Conservation (phyloP, 352 stramenopile genomes). For the Globisporangium polare region DNA sequence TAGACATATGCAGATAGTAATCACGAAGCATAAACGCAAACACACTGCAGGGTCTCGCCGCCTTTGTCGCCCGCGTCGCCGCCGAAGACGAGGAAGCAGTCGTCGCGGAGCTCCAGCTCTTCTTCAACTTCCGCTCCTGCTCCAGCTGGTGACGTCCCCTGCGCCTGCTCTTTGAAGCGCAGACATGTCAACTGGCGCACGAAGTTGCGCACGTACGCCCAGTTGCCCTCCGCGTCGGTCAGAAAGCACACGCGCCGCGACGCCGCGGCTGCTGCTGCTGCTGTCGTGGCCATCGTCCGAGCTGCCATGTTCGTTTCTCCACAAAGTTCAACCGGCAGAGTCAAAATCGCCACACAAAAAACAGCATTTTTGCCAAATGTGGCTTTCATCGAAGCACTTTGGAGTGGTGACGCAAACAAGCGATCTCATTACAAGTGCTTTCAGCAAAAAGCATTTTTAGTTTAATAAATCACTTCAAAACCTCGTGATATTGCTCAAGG, state of each 20-base stretch:
- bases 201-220: conserved; percentile 68
- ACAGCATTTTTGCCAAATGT: no score
- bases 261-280: conserved; percentile 1
- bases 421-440: no score
- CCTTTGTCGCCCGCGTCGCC: conserved; percentile 91
- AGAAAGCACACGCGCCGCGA: conserved; percentile 57
- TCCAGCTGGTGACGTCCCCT: neutral
- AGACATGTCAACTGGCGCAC: conserved; percentile 60
- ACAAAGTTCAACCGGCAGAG: neutral
- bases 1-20: no score
- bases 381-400: no score
- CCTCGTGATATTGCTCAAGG: no score
- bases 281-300: neutral
- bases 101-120: conserved; percentile 55
- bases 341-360: neutral
- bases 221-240: conserved; percentile 82
- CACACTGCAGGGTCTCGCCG: conserved; percentile 75
- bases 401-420: no score
- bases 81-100: conserved; percentile 87
- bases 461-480: no score
- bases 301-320: neutral
- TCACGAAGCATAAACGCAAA: no score
- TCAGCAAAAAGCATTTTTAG: no score
- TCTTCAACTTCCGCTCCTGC: conserved; percentile 21
- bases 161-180: conserved; percentile 22